Percentiles rank a stretch among this genome's conserved stretches.
These are phyloP conservation scores for Mortierella sp. DNA, from an alignment of 371 early-diverging fungal genomes.

Conservation along the genomic window DNA sequence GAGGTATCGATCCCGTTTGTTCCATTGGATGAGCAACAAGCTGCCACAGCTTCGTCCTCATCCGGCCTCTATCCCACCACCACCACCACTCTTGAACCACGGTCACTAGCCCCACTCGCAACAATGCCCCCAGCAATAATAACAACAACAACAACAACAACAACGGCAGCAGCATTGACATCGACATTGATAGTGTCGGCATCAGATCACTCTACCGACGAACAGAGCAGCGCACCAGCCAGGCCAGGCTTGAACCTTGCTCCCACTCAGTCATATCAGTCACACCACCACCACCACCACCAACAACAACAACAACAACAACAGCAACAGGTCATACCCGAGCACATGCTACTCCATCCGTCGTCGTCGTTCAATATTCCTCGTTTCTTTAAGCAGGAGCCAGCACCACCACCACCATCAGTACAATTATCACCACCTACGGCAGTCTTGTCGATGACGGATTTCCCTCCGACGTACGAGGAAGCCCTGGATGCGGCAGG, in stretches of 20 bases:
- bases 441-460: too few species aligned
- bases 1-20: constrained; percentile 31
- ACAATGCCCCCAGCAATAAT: neutral
- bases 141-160: neutral
- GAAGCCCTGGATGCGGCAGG: constrained; percentile 36
- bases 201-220: neutral
- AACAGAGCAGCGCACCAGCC: neutral
- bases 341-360: constrained; percentile 42
- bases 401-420: neutral
- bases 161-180: too few species aligned
- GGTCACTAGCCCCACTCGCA: neutral
- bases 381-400: constrained; percentile 5
- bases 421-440: too few species aligned
- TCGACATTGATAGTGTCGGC: too few species aligned
- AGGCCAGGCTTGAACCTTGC: neutral
- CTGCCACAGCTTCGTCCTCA: constrained; percentile 1
- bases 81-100: neutral
- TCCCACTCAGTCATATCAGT: too few species aligned
- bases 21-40: neutral
- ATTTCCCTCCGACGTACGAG: constrained; percentile 48
- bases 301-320: too few species aligned
- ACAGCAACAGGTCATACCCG: constrained; percentile 23
- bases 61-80: neutral
- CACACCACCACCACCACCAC: neutral
- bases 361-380: constrained; percentile 11